These are phyloP conservation scores for Pseudogymnoascus sp. DNA, from an alignment of 2,329 filamentous ascomycete genomes.

Conservation along the genomic window DNA sequence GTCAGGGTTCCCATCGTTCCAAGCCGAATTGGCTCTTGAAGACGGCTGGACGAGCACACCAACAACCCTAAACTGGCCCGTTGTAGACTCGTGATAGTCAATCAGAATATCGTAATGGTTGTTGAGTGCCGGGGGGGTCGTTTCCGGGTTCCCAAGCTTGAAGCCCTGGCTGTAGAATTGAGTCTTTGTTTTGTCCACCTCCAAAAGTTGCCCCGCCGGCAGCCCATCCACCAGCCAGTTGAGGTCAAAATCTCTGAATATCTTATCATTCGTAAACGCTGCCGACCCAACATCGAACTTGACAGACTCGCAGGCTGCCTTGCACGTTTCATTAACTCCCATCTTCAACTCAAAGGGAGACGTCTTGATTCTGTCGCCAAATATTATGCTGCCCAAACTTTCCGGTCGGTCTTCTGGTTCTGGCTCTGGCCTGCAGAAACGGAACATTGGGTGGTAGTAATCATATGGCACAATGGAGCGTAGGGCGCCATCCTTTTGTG, in stretches of 20 bases:
- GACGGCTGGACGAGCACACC: conserved; percentile 81
- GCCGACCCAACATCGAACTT: conserved; percentile 60
- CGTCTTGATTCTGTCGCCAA: conserved; percentile 95
- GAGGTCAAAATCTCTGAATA: conserved; percentile 78
- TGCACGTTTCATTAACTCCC: conserved; percentile 81
- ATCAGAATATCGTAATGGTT: conserved; percentile 94
- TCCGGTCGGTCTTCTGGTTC: conserved; percentile 76
- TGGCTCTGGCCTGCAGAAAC: conserved; percentile 74
- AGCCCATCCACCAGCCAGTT: conserved; percentile 96
- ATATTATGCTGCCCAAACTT: conserved; percentile 89
- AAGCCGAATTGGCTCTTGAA: conserved; percentile 53
- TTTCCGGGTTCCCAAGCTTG: conserved; percentile 58
- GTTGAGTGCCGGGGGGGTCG: conserved; percentile 58
- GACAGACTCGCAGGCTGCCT: conserved; percentile 61
- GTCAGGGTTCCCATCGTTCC: conserved; percentile 42
- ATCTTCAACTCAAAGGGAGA: conserved; percentile 87
- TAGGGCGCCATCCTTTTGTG: conserved; percentile 67
- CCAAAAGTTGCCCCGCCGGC: conserved; percentile 76
- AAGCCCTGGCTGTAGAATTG: conserved; percentile 92
- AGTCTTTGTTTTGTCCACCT: conserved; percentile 66
- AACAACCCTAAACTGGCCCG: conserved; percentile 74
- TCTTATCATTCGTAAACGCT: conserved; percentile 73
- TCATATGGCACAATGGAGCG: conserved; percentile 94
- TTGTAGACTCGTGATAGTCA: conserved; percentile 77
- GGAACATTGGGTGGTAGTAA: conserved; percentile 84